Conservation (phyloP, 805 yeast genomes). For the Naumovozyma castellii region DNA sequence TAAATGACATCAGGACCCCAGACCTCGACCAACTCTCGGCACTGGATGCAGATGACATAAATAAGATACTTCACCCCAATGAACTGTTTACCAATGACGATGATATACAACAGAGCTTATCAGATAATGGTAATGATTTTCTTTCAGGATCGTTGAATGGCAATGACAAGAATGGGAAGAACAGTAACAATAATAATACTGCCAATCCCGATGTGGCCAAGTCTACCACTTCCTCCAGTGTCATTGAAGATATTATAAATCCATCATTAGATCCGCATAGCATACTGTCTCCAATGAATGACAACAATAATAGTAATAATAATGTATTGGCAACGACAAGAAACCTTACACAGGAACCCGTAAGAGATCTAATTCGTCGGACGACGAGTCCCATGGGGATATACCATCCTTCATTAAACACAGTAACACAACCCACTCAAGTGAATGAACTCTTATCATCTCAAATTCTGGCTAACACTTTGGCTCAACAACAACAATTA, state of each 20-base stretch:
- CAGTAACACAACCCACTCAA: not conserved
- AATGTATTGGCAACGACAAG: not conserved
- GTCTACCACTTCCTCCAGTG: slow-evolving; percentile 6
- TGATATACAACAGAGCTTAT: too few species aligned
- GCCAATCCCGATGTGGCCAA: not conserved
- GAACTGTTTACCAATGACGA: slow-evolving; percentile 6
- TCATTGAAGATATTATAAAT: slow-evolving; percentile 24
- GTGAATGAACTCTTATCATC: slow-evolving; percentile 2
- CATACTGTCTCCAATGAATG: slow-evolving; percentile 5
- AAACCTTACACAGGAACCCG: slow-evolving; percentile 1
- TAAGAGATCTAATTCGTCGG: slow-evolving; percentile 11
- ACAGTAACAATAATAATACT: not conserved
- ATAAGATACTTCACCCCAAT: slow-evolving; percentile 3
- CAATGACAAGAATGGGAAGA: slow-evolving; percentile 2
- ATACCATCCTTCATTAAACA: not conserved
- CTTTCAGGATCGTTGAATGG: too few species aligned
- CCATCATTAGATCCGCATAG: slow-evolving; percentile 17
- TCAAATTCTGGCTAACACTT: slow-evolving; percentile 2
- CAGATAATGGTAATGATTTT: not conserved
- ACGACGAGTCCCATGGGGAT: not conserved
- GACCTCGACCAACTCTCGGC: not conserved
- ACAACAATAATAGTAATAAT: not conserved
- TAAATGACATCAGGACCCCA: not conserved
- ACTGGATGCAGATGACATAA: not conserved
- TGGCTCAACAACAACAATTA: not conserved